Evolutionary conservation across 2,329 filamentous ascomycete genomes (phyloP).

Genomic region (Aspergillus pseudoviridinutans): DNA sequence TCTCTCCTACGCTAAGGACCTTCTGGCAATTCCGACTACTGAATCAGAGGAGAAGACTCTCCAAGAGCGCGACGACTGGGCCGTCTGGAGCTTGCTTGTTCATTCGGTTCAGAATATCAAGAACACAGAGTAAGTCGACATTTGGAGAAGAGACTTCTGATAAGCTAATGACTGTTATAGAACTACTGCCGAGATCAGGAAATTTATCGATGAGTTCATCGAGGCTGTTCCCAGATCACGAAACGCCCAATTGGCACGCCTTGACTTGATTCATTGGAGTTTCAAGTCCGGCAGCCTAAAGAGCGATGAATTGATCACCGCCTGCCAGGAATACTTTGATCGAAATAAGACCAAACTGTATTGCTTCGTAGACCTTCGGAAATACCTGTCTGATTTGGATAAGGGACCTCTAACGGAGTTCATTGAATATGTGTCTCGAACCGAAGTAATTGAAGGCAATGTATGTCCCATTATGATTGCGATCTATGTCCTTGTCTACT

Average conservation of each 20-base stretch:
- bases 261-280: slow-evolving; percentile 27
- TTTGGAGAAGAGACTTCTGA: background rate
- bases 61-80: slow-evolving; percentile 43
- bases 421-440: slow-evolving; percentile 21
- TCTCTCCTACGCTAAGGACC: slow-evolving; percentile 30
- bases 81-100: slow-evolving; percentile 43
- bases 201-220: slow-evolving; percentile 34
- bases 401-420: slow-evolving; percentile 24
- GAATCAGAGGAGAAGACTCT: slow-evolving; percentile 24
- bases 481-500: slow-evolving; percentile 1
- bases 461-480: slow-evolving; percentile 8
- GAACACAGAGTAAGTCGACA: slow-evolving; percentile 29
- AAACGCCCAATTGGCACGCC: slow-evolving; percentile 38
- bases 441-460: slow-evolving; percentile 21
- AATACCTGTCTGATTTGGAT: slow-evolving; percentile 30
- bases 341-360: slow-evolving; percentile 41
- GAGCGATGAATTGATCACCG: slow-evolving; percentile 31
- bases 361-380: slow-evolving; percentile 43
- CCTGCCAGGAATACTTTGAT: slow-evolving; percentile 40
- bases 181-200: slow-evolving; percentile 24
- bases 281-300: slow-evolving; percentile 23
- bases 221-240: slow-evolving; percentile 35
- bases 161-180: slow-evolving; percentile 22
- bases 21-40: slow-evolving; percentile 35
- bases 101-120: slow-evolving; percentile 29